Evolutionary conservation across 768 basidiomycete species (phyloP).

Genomic region (Tubosaeta brunneosetosa): DNA sequence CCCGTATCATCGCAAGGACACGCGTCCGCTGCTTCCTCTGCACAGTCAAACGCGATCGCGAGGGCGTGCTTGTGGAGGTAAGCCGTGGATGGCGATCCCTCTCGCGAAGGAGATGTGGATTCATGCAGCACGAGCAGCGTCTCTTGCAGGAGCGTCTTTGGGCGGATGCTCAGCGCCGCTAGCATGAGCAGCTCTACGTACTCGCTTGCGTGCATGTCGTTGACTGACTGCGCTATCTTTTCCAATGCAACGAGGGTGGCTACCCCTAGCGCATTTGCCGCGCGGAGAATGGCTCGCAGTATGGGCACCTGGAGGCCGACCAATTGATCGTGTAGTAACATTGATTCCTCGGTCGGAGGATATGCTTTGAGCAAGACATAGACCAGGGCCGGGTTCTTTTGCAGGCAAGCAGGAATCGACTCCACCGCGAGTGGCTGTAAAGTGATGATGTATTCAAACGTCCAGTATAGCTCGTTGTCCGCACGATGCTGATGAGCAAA

Average conservation of each 20-base stretch:
- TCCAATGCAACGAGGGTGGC: conserved; percentile 57
- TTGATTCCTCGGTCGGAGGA: conserved; percentile 37
- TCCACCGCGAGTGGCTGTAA: conserved; percentile 27
- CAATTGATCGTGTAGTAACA: conserved; percentile 31
- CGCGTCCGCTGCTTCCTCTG: conserved; percentile 62
- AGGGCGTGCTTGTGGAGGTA: conserved; percentile 56
- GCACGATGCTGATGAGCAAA: conserved; percentile 44
- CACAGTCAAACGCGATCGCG: conserved; percentile 56
- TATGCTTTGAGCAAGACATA: conserved; percentile 48
- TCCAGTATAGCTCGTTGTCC: conserved; percentile 50
- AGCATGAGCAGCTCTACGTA: conserved; percentile 54
- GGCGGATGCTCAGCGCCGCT: conserved; percentile 47
- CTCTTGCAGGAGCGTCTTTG: conserved; percentile 52
- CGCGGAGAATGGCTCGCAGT: conserved; percentile 46
- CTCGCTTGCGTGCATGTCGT: conserved; percentile 33
- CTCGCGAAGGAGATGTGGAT: conserved; percentile 27
- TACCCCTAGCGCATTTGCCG: conserved; percentile 50
- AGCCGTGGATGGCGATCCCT: conserved; percentile 21
- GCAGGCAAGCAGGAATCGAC: conserved; percentile 40
- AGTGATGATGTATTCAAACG: conserved; percentile 40
- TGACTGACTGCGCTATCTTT: conserved; percentile 45
- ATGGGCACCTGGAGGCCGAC: conserved; percentile 30
- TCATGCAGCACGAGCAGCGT: conserved; percentile 57
- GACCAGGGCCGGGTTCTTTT: conserved; percentile 47
- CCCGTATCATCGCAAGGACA: conserved; percentile 67